Conservation (phyloP, 1,284 basidiomycete species). For the Moesziomyces antarcticus region DNA sequence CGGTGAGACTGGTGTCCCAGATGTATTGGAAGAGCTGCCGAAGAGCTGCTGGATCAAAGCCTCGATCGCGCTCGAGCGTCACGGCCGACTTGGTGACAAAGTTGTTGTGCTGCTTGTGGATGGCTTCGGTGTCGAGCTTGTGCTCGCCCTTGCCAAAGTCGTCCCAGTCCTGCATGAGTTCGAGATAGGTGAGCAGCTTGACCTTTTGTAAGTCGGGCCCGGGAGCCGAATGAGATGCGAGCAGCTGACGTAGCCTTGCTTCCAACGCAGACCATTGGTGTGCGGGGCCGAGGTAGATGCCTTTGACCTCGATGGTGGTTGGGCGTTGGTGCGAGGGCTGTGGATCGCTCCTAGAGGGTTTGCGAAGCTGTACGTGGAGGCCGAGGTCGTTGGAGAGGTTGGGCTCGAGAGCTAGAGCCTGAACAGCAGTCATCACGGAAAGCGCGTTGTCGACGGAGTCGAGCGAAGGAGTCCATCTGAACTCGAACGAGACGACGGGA, state of each 20-base stretch:
- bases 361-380: slow-evolving; percentile 52
- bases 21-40: slow-evolving; percentile 33
- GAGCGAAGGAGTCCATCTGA: slow-evolving; percentile 49
- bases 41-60: slow-evolving; percentile 18
- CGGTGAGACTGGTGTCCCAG: slow-evolving; percentile 36
- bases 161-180: slow-evolving; percentile 59
- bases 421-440: slow-evolving; percentile 44
- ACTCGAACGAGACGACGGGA: slow-evolving; percentile 47
- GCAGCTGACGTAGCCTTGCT: slow-evolving; percentile 17
- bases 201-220: slow-evolving; percentile 16
- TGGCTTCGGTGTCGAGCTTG: slow-evolving; percentile 58
- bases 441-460: slow-evolving; percentile 13
- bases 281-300: slow-evolving; percentile 39
- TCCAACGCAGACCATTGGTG: slow-evolving; percentile 17
- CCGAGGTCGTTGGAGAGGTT: slow-evolving; percentile 44
- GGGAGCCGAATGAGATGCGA: slow-evolving; percentile 34
- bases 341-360: slow-evolving; percentile 19
- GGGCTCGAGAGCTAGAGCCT: slow-evolving; percentile 33
- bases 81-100: slow-evolving; percentile 58
- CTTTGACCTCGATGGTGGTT: slow-evolving; percentile 46
- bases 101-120: slow-evolving; percentile 58
- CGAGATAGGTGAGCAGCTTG: slow-evolving; percentile 32
- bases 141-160: slow-evolving; percentile 55
- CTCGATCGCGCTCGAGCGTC: slow-evolving; percentile 30
- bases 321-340: slow-evolving; percentile 17